These are phyloP conservation scores for Boletus speciosus DNA, from an alignment of 768 basidiomycete species.

Conservation along the genomic window DNA sequence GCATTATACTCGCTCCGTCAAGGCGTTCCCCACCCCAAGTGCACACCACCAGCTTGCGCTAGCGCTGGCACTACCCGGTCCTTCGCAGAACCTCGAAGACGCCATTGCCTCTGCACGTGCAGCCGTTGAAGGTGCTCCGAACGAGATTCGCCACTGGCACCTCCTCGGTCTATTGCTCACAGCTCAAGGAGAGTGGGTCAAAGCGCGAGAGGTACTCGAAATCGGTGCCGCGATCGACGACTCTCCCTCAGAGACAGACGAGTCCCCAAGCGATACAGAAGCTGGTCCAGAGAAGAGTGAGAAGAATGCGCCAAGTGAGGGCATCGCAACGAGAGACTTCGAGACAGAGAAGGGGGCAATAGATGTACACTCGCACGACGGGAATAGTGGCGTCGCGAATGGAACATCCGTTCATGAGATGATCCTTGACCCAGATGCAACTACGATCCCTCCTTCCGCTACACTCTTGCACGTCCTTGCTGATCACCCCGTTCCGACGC, in stretches of 20 bases:
- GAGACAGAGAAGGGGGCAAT: slow-evolving; percentile 11
- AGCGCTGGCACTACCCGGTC: slow-evolving; percentile 62
- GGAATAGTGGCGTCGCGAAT: background rate
- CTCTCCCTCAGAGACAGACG: slow-evolving; percentile 34
- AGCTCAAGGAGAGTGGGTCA: slow-evolving; percentile 73
- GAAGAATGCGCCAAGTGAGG: background rate
- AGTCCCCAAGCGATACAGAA: slow-evolving; percentile 25
- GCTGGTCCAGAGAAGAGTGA: slow-evolving; percentile 7
- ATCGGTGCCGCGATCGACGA: slow-evolving; percentile 65
- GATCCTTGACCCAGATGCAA: slow-evolving; percentile 30
- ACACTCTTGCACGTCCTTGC: slow-evolving; percentile 43
- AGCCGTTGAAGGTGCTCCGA: slow-evolving; percentile 69
- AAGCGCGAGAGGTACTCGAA: slow-evolving; percentile 73
- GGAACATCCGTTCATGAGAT: slow-evolving; percentile 14
- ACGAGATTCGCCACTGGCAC: slow-evolving; percentile 81
- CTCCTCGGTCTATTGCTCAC: slow-evolving; percentile 81
- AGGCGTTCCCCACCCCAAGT: slow-evolving; percentile 47
- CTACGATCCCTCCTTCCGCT: slow-evolving; percentile 38
- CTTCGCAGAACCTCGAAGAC: slow-evolving; percentile 58
- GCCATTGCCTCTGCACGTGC: slow-evolving; percentile 65
- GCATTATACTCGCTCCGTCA: slow-evolving; percentile 48
- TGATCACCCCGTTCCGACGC: slow-evolving; percentile 49
- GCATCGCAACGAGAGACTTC: slow-evolving; percentile 1
- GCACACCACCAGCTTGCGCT: slow-evolving; percentile 81
- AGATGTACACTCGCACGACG: background rate